Evolutionary conservation across 225 moss, liverwort and hornwort genomes (phyloP).

Genomic region (Lunularia cruciata): DNA sequence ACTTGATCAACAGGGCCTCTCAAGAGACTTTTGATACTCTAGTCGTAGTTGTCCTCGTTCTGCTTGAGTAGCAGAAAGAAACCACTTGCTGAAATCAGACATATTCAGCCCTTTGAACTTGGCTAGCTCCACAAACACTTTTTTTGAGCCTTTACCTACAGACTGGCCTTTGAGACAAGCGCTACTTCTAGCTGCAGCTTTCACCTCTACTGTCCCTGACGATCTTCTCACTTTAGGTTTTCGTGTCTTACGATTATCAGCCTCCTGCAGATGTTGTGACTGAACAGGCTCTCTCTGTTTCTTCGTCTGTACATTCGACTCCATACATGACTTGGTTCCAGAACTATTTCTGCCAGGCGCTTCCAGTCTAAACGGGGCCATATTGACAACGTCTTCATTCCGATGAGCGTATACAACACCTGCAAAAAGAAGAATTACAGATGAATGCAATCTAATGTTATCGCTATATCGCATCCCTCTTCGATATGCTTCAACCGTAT

Average conservation of each 20-base stretch:
- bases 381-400: slow-evolving; percentile 89
- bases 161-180: background rate
- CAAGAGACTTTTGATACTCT: slow-evolving; percentile 24
- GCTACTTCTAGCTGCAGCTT: slow-evolving; percentile 8
- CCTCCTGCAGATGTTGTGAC: background rate
- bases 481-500: no score
- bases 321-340: background rate
- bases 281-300: no score
- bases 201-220: background rate
- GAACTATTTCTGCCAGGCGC: background rate
- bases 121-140: slow-evolving; percentile 45
- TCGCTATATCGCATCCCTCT: no score
- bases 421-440: no score
- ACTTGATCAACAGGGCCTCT: no score
- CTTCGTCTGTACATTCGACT: background rate
- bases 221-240: background rate
- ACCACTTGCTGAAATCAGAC: slow-evolving; percentile 55
- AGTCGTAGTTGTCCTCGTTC: slow-evolving; percentile 23
- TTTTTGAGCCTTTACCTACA: slow-evolving; percentile 10
- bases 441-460: background rate
- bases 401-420: slow-evolving; percentile 90
- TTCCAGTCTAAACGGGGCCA: slow-evolving; percentile 26
- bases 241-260: background rate
- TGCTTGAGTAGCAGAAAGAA: slow-evolving; percentile 22
- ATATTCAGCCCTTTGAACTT: slow-evolving; percentile 49